phyloP scores from a whole-genome alignment of 352 stramenopile genomes.

The Phytophthora ramorum region DNA sequence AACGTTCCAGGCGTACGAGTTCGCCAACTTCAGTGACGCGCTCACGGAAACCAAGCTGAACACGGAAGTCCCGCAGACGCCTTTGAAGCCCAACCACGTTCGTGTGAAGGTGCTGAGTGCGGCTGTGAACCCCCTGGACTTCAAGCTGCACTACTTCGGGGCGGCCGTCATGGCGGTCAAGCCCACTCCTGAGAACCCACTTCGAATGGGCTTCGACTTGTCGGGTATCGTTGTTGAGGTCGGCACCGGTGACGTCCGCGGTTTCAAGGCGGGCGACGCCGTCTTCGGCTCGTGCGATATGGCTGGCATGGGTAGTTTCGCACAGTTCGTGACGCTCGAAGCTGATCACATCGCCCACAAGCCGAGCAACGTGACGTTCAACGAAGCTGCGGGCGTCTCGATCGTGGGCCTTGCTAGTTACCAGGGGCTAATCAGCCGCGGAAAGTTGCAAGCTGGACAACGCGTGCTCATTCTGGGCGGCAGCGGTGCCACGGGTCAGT shows the following conservation, averaged over 20 bases:
- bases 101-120: slow-evolving; percentile 30
- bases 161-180: slow-evolving; percentile 16
- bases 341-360: slow-evolving; percentile 20
- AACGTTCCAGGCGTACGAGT: slow-evolving; percentile 39
- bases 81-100: slow-evolving; percentile 24
- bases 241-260: slow-evolving; percentile 23
- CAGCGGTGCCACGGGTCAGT: slow-evolving; percentile 57
- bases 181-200: slow-evolving; percentile 30
- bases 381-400: slow-evolving; percentile 41
- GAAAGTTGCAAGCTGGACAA: slow-evolving; percentile 29
- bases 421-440: slow-evolving; percentile 39
- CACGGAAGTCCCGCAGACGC: slow-evolving; percentile 7
- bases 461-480: slow-evolving; percentile 63
- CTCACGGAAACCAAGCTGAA: slow-evolving; percentile 34
- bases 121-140: slow-evolving; percentile 41
- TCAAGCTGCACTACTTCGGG: slow-evolving; percentile 35
- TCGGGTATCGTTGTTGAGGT: slow-evolving; percentile 30
- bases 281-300: slow-evolving; percentile 31
- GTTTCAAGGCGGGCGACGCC: slow-evolving; percentile 34
- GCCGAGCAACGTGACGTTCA: slow-evolving; percentile 26
- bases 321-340: slow-evolving; percentile 28
- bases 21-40: slow-evolving; percentile 21
- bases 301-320: slow-evolving; percentile 22
- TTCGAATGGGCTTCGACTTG: slow-evolving; percentile 49
- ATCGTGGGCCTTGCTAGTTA: slow-evolving; percentile 40